Percentiles rank a stretch among this genome's conserved stretches.
Evolutionary conservation across 2,329 filamentous ascomycete species (phyloP).

Genomic region (Aspergillus uvarum): DNA sequence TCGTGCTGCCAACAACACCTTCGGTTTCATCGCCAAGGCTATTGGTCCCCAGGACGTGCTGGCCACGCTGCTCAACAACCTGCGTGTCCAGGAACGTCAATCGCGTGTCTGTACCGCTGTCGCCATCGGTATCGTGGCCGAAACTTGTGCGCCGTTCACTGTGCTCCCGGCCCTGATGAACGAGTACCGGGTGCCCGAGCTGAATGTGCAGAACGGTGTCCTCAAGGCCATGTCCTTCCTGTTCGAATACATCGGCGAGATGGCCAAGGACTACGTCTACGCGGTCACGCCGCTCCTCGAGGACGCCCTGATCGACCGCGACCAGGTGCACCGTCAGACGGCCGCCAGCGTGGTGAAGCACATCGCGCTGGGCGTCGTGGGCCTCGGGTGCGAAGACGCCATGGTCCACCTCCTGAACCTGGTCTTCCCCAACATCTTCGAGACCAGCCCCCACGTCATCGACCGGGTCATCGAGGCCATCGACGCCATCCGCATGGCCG

Average conservation of each 20-base stretch:
- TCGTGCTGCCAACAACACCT: slow-evolving; percentile 97
- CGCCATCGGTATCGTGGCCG: slow-evolving; percentile 95
- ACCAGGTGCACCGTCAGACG: slow-evolving; percentile 96
- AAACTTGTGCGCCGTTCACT: slow-evolving; percentile 97
- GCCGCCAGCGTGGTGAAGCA: slow-evolving; percentile 97
- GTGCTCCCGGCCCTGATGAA: slow-evolving; percentile 99
- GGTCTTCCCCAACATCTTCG: slow-evolving; percentile 94
- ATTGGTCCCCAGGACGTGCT: slow-evolving; percentile 97
- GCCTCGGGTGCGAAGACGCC: slow-evolving; percentile 93
- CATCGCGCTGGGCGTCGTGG: slow-evolving; percentile 94
- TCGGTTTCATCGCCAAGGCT: slow-evolving; percentile 98
- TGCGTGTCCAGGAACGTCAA: slow-evolving; percentile 95
- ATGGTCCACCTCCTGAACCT: slow-evolving; percentile 98
- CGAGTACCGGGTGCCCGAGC: slow-evolving; percentile 95
- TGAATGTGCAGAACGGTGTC: slow-evolving; percentile 98
- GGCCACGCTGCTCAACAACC: slow-evolving; percentile 91
- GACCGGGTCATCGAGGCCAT: slow-evolving; percentile 97
- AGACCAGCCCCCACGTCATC: slow-evolving; percentile 97
- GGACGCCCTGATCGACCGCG: slow-evolving; percentile 94
- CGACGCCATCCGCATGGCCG: slow-evolving; percentile 89
- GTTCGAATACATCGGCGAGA: slow-evolving; percentile 99
- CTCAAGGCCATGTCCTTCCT: slow-evolving; percentile 95
- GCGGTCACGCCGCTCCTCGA: slow-evolving; percentile 94
- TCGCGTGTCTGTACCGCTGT: slow-evolving; percentile 98
- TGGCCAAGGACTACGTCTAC: slow-evolving; percentile 99